Conservation (phyloP, 164 flowering plant genomes). For the Echeveria elegans region DNA sequence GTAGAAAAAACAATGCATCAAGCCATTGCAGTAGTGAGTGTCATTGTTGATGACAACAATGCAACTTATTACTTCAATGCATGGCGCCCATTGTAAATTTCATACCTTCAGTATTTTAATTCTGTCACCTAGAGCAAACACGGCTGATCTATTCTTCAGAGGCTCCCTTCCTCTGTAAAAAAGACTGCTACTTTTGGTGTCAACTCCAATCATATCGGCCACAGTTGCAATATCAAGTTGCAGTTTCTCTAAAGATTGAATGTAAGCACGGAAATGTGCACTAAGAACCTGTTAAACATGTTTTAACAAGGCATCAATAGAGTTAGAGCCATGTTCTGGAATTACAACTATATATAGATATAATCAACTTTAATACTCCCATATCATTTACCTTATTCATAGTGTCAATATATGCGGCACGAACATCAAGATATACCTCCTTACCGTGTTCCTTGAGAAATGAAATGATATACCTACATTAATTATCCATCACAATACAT, state of each 20-base stretch:
- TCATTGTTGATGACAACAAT: neutral
- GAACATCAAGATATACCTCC: conserved; percentile 76
- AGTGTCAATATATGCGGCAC: conserved; percentile 88
- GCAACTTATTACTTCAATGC: neutral
- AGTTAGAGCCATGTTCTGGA: neutral
- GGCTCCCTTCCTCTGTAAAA: conserved; percentile 90
- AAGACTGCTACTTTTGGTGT: conserved; percentile 66
- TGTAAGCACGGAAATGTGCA: conserved; percentile 95
- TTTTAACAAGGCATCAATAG: neutral
- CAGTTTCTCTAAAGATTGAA: conserved; percentile 88
- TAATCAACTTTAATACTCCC: neutral
- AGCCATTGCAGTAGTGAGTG: no score
- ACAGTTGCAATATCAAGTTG: conserved; percentile 91
- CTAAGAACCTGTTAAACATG: conserved; percentile 63
- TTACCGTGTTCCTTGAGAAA: conserved; percentile 95
- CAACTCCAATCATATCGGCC: conserved; percentile 91
- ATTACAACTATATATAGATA: neutral
- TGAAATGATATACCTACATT: conserved; percentile 58
- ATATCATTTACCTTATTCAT: conserved; percentile 74
- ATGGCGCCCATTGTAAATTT: neutral
- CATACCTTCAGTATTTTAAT: conserved; percentile 79
- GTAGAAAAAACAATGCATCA: no score
- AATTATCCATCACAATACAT: neutral
- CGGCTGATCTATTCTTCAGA: conserved; percentile 92
- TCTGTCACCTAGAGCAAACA: conserved; percentile 92